Evolutionary conservation across 2,329 filamentous ascomycete species (phyloP).

Genomic region (Orbilia blumenaviensis): DNA sequence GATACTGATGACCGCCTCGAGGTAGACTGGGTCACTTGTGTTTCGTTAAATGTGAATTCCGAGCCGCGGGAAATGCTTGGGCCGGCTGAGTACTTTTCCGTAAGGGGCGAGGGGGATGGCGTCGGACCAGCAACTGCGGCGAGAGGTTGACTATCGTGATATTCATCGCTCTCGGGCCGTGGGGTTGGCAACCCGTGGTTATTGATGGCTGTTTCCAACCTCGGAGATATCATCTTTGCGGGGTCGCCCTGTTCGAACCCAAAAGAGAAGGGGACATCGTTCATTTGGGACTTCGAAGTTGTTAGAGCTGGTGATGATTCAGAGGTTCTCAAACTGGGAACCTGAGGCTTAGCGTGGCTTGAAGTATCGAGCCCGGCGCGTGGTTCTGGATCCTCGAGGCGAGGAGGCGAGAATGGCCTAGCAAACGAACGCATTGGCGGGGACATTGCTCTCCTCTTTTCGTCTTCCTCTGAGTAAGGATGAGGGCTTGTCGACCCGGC

Average conservation of each 20-base stretch:
- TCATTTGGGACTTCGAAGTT: background rate
- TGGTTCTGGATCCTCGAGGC: conserved; percentile 20
- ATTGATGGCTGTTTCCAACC: conserved; percentile 4
- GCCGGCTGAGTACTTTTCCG: conserved; percentile 26
- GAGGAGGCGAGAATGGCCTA: conserved; percentile 33
- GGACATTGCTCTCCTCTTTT: conserved; percentile 41
- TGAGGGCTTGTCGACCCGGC: conserved; percentile 43
- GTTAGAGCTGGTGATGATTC: conserved; percentile 6
- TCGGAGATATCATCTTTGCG: conserved; percentile 7
- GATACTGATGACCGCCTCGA: conserved; percentile 31
- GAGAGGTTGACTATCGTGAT: conserved; percentile 13
- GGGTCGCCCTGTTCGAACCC: conserved; percentile 28
- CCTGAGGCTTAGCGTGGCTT: conserved; percentile 9
- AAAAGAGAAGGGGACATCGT: conserved; percentile 41
- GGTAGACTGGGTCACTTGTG: background rate
- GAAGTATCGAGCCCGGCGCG: background rate
- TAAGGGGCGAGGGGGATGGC: conserved; percentile 37
- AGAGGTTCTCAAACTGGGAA: conserved; percentile 25
- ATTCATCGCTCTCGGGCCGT: conserved; percentile 45
- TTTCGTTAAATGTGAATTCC: conserved; percentile 12
- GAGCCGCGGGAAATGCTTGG: conserved; percentile 11
- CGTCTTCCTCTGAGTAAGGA: conserved; percentile 48
- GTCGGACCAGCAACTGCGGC: conserved; percentile 27
- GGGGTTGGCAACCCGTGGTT: conserved; percentile 43
- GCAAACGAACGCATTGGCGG: conserved; percentile 43